These are phyloP conservation scores for Neopestalotiopsis rosae DNA, from an alignment of 2,329 filamentous ascomycete genomes.

Conservation along the genomic window DNA sequence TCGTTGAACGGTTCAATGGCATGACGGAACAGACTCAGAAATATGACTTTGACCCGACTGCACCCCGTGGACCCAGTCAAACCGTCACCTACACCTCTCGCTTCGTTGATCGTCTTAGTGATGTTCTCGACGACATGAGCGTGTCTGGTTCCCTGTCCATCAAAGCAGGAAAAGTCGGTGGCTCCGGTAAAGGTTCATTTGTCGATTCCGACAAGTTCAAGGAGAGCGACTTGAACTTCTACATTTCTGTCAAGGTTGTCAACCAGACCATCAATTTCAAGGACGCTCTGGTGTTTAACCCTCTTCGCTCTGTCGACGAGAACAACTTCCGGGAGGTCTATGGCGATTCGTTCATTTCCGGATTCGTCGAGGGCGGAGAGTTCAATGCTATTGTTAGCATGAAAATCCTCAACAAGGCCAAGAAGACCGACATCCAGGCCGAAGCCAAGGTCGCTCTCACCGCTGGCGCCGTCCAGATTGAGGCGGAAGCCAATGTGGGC, in stretches of 20 bases:
- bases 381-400: slow-evolving; percentile 13
- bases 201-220: slow-evolving; percentile 14
- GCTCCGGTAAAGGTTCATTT: background rate
- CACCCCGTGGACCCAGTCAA: slow-evolving; percentile 7
- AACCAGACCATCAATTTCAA: slow-evolving; percentile 18
- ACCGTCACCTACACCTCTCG: slow-evolving; percentile 14
- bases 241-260: slow-evolving; percentile 10
- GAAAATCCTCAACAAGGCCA: slow-evolving; percentile 3
- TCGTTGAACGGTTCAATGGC: background rate
- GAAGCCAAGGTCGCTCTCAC: background rate
- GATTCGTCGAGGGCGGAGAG: slow-evolving; percentile 17
- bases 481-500: background rate
- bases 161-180: slow-evolving; percentile 10
- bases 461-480: background rate
- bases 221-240: slow-evolving; percentile 5
- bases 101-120: slow-evolving; percentile 11
- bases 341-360: slow-evolving; percentile 16
- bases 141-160: slow-evolving; percentile 3
- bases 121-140: slow-evolving; percentile 10
- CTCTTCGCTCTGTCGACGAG: background rate
- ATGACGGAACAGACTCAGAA: background rate
- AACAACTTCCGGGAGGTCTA: slow-evolving; percentile 9
- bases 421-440: slow-evolving; percentile 2
- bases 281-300: slow-evolving; percentile 8
- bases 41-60: background rate